These are phyloP conservation scores for Hamamelis virginiana DNA, from an alignment of 164 flowering plant species.

Conservation along the genomic window DNA sequence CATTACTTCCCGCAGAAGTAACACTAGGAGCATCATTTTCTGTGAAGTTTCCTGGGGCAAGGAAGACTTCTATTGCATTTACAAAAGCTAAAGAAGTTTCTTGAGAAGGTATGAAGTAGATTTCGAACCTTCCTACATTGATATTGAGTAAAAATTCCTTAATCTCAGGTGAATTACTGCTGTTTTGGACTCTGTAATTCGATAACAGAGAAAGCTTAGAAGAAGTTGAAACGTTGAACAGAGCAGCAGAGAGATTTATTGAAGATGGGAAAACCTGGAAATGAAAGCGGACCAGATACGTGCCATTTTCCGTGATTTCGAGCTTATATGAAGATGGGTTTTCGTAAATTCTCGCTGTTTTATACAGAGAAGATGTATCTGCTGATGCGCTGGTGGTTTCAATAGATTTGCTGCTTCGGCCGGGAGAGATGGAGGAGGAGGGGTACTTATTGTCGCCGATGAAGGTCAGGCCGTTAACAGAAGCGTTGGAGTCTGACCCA, in stretches of 20 bases:
- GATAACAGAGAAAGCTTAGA: conserved; percentile 12
- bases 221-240: conserved; percentile 28
- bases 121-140: conserved; percentile 9
- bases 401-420: background rate
- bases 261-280: conserved; percentile 6
- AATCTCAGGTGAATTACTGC: conserved; percentile 9
- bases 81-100: too few species aligned
- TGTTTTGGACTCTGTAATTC: conserved; percentile 12
- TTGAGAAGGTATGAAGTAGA: too few species aligned
- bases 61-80: too few species aligned
- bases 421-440: background rate
- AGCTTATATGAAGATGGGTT: too few species aligned
- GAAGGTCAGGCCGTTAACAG: background rate
- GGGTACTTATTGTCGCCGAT: conserved; percentile 4
- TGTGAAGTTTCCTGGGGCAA: too few species aligned
- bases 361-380: too few species aligned
- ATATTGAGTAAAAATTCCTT: conserved; percentile 32
- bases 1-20: too few species aligned
- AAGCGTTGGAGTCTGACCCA: conserved; percentile 3
- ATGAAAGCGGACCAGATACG: conserved; percentile 17
- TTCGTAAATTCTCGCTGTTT: too few species aligned
- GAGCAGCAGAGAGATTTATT: conserved; percentile 16
- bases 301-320: conserved; percentile 4
- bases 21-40: too few species aligned
- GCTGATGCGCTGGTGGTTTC: too few species aligned